phyloP scores from a whole-genome alignment of 2,329 filamentous ascomycete genomes.

The Corinectria fuckeliana region DNA sequence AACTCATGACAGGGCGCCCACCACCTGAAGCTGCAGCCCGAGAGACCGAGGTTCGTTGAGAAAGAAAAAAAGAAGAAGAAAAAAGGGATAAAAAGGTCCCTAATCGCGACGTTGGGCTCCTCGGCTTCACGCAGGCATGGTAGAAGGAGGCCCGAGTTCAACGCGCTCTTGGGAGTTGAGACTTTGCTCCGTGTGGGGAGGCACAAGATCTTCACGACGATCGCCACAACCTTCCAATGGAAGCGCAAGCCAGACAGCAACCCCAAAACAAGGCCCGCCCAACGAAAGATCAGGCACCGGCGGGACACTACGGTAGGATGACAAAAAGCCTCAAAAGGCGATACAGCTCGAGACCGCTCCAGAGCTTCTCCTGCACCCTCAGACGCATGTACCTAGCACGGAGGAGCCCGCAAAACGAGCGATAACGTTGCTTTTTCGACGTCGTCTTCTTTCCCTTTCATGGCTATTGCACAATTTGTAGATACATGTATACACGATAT shows the following conservation, averaged over 20 bases:
- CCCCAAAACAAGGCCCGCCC: neutral
- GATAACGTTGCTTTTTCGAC: slow-evolving; percentile 15
- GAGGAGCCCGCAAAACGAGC: neutral
- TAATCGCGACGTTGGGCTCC: neutral
- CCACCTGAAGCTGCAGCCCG: neutral
- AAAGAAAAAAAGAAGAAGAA: neutral
- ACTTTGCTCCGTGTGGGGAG: neutral
- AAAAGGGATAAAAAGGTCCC: neutral
- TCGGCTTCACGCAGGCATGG: neutral
- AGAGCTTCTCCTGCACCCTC: no score
- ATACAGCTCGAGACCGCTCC: neutral
- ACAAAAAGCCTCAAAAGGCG: slow-evolving; percentile 9
- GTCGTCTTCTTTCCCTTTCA: neutral
- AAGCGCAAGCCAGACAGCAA: neutral
- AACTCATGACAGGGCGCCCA: neutral
- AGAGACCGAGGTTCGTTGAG: no score
- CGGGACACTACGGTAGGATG: neutral
- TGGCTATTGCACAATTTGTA: neutral
- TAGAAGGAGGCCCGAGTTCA: neutral
- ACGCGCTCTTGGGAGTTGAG: neutral
- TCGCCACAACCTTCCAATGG: neutral
- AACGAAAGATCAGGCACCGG: neutral
- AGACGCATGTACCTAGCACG: no score
- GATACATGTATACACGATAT: no score
- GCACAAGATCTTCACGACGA: neutral